Evolutionary conservation across 2,329 filamentous ascomycete species (phyloP).

Genomic region (Orbilia blumenaviensis): DNA sequence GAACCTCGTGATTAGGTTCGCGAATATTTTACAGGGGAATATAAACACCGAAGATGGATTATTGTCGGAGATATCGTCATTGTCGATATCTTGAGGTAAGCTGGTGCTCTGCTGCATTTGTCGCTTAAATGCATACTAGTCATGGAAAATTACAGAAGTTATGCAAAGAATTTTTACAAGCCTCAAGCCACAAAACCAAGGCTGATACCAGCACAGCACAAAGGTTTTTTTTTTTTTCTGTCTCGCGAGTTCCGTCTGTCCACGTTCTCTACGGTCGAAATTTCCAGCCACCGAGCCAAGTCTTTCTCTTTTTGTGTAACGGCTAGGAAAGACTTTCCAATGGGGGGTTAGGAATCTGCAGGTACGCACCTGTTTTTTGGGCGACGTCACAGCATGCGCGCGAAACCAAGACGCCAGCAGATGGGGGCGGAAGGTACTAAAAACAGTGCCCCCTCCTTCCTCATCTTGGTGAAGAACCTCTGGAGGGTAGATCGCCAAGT

Average conservation of each 20-base stretch:
- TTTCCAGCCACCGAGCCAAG: conserved; percentile 1
- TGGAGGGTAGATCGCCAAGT: conserved; percentile 8
- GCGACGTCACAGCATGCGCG: conserved; percentile 50
- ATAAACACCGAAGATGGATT: conserved; percentile 37
- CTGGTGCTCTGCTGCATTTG: conserved; percentile 3
- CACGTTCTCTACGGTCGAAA: conserved; percentile 13
- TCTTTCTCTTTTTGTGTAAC: conserved; percentile 48
- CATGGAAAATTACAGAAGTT: not conserved
- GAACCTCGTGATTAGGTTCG: conserved; percentile 37
- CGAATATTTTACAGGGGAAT: conserved; percentile 46
- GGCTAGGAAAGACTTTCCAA: conserved; percentile 40
- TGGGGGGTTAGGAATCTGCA: conserved; percentile 45
- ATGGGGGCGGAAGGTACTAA: conserved; percentile 40
- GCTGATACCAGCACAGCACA: not conserved
- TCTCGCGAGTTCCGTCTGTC: conserved; percentile 1
- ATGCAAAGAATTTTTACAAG: conserved; percentile 3
- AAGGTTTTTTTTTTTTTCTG: not conserved
- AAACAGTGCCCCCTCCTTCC: conserved; percentile 14
- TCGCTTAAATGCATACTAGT: not conserved
- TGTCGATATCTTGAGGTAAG: conserved; percentile 49
- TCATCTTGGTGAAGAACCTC: not conserved
- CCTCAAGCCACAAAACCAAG: not conserved
- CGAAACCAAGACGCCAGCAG: conserved; percentile 36
- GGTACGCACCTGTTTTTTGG: conserved; percentile 31
- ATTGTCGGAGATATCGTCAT: conserved; percentile 47